These are phyloP conservation scores for Aspergillus hiratsukae DNA, from an alignment of 2,329 filamentous ascomycete species.

Conservation along the genomic window DNA sequence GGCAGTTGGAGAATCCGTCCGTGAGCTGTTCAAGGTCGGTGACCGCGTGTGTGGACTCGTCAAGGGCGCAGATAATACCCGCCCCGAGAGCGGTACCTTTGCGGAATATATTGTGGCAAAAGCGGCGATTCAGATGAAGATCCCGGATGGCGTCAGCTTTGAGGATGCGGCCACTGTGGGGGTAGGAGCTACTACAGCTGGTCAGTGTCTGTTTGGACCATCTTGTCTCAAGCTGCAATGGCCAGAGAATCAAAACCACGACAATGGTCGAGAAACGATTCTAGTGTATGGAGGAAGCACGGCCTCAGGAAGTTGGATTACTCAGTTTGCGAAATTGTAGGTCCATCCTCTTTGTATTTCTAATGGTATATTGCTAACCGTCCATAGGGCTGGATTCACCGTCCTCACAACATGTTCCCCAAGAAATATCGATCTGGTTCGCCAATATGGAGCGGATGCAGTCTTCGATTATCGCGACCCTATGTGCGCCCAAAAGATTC, in stretches of 20 bases:
- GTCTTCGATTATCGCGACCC: conserved; percentile 11
- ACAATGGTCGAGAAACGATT: neutral
- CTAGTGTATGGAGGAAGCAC: conserved; percentile 7
- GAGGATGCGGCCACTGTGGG: conserved; percentile 28
- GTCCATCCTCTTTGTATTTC: neutral
- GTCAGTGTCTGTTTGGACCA: neutral
- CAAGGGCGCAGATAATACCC: conserved; percentile 25
- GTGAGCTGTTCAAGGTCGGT: conserved; percentile 18
- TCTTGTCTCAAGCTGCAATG: neutral
- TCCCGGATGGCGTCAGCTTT: conserved; percentile 29
- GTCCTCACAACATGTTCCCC: conserved; percentile 1
- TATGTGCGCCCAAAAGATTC: conserved; percentile 6
- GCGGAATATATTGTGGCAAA: conserved; percentile 31
- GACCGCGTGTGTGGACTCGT: conserved; percentile 33
- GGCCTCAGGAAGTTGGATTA: neutral
- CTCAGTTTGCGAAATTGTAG: conserved; percentile 5
- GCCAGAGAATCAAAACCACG: neutral
- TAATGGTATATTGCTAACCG: neutral
- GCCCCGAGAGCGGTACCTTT: conserved; percentile 30
- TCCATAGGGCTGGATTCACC: neutral
- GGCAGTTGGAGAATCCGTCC: neutral
- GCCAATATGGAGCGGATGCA: conserved; percentile 4
- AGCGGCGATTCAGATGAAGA: conserved; percentile 25
- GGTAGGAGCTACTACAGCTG: conserved; percentile 22
- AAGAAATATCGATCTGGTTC: conserved; percentile 3